phyloP scores from a whole-genome alignment of 805 yeast species.

The Metschnikowia gruessii region DNA sequence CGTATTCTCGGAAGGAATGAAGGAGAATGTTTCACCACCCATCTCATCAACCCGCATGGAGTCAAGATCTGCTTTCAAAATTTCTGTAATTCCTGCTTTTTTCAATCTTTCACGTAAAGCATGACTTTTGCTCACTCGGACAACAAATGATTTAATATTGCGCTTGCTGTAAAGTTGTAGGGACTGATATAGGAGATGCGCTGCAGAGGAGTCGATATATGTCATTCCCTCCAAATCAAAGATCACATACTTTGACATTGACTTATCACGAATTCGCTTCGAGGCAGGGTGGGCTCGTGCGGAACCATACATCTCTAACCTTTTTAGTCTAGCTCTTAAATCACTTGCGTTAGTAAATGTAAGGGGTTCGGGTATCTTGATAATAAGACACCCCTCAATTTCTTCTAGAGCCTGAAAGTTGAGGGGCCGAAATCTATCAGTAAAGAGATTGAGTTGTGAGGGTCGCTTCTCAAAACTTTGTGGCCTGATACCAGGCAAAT shows the following conservation, averaged over 20 bases:
- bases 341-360: slow-evolving; percentile 43
- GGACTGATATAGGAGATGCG: slow-evolving; percentile 33
- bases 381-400: slow-evolving; percentile 43
- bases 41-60: slow-evolving; percentile 20
- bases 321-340: slow-evolving; percentile 34
- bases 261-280: slow-evolving; percentile 32
- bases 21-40: background rate
- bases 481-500: background rate
- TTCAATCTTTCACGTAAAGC: slow-evolving; percentile 29
- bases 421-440: slow-evolving; percentile 33
- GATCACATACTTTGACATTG: slow-evolving; percentile 41
- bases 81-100: slow-evolving; percentile 29
- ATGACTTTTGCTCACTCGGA: slow-evolving; percentile 29
- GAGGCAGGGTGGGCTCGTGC: slow-evolving; percentile 44
- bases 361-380: slow-evolving; percentile 44
- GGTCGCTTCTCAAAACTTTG: slow-evolving; percentile 5
- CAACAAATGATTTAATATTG: slow-evolving; percentile 34
- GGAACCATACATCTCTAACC: slow-evolving; percentile 44
- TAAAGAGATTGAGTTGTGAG: slow-evolving; percentile 32
- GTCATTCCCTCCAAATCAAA: slow-evolving; percentile 45
- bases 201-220: slow-evolving; percentile 42
- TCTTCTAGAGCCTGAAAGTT: slow-evolving; percentile 39
- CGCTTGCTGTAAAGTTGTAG: slow-evolving; percentile 30
- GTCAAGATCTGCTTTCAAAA: slow-evolving; percentile 27
- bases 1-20: background rate